phyloP scores from a whole-genome alignment of 1,139 yeast genomes.

The Wickerhamiella infanticola region DNA sequence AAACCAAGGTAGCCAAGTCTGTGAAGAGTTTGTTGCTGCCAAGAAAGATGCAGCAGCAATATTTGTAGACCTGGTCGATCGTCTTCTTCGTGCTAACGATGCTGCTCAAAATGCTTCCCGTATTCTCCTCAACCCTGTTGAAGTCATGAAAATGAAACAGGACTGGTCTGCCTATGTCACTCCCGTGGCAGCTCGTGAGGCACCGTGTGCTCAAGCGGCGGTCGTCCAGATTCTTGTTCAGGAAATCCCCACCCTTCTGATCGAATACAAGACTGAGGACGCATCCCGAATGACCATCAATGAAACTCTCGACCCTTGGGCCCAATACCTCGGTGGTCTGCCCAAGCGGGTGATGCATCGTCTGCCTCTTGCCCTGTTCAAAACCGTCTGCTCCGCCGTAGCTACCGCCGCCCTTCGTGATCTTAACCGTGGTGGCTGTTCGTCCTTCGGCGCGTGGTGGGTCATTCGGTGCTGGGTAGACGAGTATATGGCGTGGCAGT shows the following conservation, averaged over 20 bases:
- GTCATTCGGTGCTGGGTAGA: slow-evolving; percentile 61
- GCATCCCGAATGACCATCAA: slow-evolving; percentile 11
- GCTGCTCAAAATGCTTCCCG: slow-evolving; percentile 42
- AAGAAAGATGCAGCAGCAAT: slow-evolving; percentile 42
- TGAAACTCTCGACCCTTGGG: slow-evolving; percentile 25
- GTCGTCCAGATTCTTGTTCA: slow-evolving; percentile 29
- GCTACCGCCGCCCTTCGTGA: slow-evolving; percentile 53
- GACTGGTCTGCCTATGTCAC: slow-evolving; percentile 49
- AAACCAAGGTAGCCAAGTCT: slow-evolving; percentile 27
- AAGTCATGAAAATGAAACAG: slow-evolving; percentile 36
- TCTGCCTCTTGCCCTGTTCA: neutral
- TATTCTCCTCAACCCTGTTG: slow-evolving; percentile 33
- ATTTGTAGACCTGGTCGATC: slow-evolving; percentile 41
- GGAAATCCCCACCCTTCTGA: slow-evolving; percentile 31
- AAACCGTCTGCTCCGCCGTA: slow-evolving; percentile 23
- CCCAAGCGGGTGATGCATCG: slow-evolving; percentile 32
- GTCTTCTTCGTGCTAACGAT: slow-evolving; percentile 44
- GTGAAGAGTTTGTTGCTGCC: slow-evolving; percentile 34
- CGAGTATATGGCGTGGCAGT: slow-evolving; percentile 55
- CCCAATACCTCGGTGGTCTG: slow-evolving; percentile 28
- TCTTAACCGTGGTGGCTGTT: slow-evolving; percentile 43
- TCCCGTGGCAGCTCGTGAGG: slow-evolving; percentile 35
- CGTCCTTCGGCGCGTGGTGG: slow-evolving; percentile 68
- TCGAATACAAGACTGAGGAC: slow-evolving; percentile 2
- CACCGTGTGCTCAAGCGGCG: slow-evolving; percentile 34